Conservation (phyloP, 148 eudicot genomes). For the Rhododendron ferrugineum region DNA sequence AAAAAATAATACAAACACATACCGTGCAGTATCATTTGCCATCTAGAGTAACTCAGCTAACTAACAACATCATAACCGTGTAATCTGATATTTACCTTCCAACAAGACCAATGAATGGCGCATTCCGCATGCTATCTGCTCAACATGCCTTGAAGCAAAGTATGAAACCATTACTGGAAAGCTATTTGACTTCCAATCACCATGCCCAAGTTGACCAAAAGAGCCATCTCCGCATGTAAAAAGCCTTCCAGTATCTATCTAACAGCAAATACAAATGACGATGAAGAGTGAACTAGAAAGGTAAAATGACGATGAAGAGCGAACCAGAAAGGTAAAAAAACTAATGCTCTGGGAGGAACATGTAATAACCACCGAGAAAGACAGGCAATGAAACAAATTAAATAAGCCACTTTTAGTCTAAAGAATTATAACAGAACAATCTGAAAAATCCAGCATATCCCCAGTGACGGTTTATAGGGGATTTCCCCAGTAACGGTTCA, state of each 20-base stretch:
- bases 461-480: neutral
- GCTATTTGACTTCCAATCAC: conserved; percentile 50
- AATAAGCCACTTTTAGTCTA: neutral
- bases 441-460: neutral
- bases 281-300: neutral
- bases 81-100: conserved; percentile 39
- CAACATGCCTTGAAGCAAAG: conserved; percentile 52
- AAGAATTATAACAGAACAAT: neutral
- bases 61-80: neutral
- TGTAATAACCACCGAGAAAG: neutral
- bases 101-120: conserved; percentile 76
- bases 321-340: neutral
- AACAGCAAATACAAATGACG: conserved; percentile 15
- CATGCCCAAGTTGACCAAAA: conserved; percentile 96
- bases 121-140: conserved; percentile 88
- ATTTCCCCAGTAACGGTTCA: neutral
- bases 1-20: neutral
- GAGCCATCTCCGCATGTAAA: conserved; percentile 97
- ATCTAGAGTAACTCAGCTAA: neutral
- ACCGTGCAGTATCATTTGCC: neutral
- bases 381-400: neutral
- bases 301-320: neutral
- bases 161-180: conserved; percentile 46
- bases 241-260: conserved; percentile 74
- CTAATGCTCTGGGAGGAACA: neutral